Base-by-base conservation (phyloP, 2,329 filamentous ascomycete genomes). In the Ophiostoma fasciatum region DNA sequence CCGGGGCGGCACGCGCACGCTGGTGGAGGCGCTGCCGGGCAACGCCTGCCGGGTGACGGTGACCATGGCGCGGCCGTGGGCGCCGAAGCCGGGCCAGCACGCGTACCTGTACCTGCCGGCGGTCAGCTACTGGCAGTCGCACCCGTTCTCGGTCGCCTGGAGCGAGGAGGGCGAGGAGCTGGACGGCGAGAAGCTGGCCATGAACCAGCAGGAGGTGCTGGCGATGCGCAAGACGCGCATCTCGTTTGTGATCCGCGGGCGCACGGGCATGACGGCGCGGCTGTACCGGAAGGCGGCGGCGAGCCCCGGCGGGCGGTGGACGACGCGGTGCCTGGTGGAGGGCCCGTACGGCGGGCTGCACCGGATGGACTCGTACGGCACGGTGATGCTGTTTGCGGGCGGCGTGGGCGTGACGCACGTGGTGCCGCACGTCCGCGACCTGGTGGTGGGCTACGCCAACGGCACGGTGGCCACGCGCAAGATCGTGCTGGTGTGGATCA, bases 401-500 rank as follows among this genome's bases (percentile, higher is more conserved):
- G 82, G 82, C 48, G 78, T 87, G 11, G 82, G 82, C 43, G 82
- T 88, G 48, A 84, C 82, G 1, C 81, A 88, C 48, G 78, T 80
- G 44, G 73, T 85, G 19, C 78, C 78, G 35, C 79, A 82, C 52
- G 69, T 87, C 27, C 74, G 77, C 39, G 72, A 83, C 44, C 68
- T 88, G 1, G 71, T 87, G 20, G 61, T 66, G 6, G 78, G 79
- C 27, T 81, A 71, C 52, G 66, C 68, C 41, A 72, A 77, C 43
- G 74, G 75, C 39, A 82, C 75, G 0, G 74, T 79, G 6, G 77
- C 79, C 1, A 74, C 78, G 2, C 72, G 78, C 43, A 80, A 76
- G 51, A 66, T 87, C 33, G 63, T 83, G 5, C 66, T 88, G 18
- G 73, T 85, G 28, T 88, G 82, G 82, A 76, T 76, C 33, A 80